These are phyloP conservation scores for Fomitopsis betulina DNA, from an alignment of 1,284 basidiomycete genomes.

Conservation along the genomic window DNA sequence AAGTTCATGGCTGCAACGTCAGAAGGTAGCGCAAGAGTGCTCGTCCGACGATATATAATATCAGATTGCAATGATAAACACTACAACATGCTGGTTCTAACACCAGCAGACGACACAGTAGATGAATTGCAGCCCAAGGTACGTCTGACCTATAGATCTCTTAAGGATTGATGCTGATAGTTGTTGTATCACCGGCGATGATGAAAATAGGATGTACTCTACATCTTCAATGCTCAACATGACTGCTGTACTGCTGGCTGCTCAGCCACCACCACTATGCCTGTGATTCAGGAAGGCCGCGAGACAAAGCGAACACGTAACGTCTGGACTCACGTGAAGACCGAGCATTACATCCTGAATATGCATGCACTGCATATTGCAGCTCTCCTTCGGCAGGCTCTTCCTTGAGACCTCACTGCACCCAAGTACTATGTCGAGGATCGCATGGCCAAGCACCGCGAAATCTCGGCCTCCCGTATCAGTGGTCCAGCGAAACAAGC, in stretches of 20 bases:
- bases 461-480: background rate
- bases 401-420: background rate
- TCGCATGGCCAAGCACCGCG: background rate
- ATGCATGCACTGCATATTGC: background rate
- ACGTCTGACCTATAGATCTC: background rate
- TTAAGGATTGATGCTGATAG: conserved; percentile 11
- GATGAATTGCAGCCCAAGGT: too few species aligned
- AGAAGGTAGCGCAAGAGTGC: background rate
- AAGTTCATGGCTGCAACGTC: background rate
- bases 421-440: background rate
- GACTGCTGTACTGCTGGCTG: conserved; percentile 20
- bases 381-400: background rate
- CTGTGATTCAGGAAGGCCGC: background rate
- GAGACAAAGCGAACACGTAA: too few species aligned
- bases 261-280: too few species aligned
- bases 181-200: too few species aligned
- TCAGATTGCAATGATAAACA: background rate
- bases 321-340: too few species aligned
- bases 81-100: background rate
- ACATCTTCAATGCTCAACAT: conserved; percentile 28
- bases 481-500: background rate
- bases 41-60: background rate
- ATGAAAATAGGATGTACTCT: conserved; percentile 31
- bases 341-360: background rate
- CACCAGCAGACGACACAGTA: background rate